These are phyloP conservation scores for Saprolegnia parasitica DNA, from an alignment of 352 stramenopile species.

Conservation along the genomic window DNA sequence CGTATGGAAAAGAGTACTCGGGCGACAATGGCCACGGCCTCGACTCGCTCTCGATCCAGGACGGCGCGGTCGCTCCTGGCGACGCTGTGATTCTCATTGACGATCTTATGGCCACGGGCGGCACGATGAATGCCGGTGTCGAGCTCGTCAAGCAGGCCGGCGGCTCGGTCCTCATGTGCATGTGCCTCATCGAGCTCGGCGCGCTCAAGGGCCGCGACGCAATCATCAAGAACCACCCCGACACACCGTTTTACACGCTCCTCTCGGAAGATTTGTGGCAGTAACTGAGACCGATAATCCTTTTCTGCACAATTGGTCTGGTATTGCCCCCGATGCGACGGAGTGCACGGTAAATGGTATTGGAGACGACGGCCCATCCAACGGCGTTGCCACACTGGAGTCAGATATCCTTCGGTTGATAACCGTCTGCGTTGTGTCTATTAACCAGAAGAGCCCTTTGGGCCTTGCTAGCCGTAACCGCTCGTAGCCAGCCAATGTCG, in stretches of 20 bases:
- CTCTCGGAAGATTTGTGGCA: conserved; percentile 48
- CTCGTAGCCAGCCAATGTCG: no score
- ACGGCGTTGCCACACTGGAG: no score
- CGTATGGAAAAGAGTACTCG: conserved; percentile 93
- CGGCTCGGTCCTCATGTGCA: conserved; percentile 84
- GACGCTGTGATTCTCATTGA: conserved; percentile 95
- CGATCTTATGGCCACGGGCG: conserved; percentile 96
- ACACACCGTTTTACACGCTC: conserved; percentile 53
- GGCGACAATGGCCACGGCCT: conserved; percentile 79
- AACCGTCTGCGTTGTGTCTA: no score
- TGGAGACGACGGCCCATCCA: no score
- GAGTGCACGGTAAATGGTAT: no score
- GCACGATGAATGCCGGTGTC: conserved; percentile 87
- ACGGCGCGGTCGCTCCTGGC: conserved; percentile 61
- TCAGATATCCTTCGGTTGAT: no score
- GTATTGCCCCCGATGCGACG: no score
- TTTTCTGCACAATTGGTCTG: background rate
- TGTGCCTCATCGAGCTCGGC: conserved; percentile 94
- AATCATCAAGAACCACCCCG: conserved; percentile 40
- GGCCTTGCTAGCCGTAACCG: no score
- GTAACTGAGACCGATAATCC: background rate
- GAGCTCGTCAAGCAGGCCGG: conserved; percentile 84
- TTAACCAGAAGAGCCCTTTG: no score
- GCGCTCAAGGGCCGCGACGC: conserved; percentile 52
- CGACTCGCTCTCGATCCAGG: conserved; percentile 85